Evolutionary conservation across 495 filamentous ascomycete species (phyloP), one percentile per base, ranked within the genome.

Genomic region (Trichoderma erinaceum): DNA sequence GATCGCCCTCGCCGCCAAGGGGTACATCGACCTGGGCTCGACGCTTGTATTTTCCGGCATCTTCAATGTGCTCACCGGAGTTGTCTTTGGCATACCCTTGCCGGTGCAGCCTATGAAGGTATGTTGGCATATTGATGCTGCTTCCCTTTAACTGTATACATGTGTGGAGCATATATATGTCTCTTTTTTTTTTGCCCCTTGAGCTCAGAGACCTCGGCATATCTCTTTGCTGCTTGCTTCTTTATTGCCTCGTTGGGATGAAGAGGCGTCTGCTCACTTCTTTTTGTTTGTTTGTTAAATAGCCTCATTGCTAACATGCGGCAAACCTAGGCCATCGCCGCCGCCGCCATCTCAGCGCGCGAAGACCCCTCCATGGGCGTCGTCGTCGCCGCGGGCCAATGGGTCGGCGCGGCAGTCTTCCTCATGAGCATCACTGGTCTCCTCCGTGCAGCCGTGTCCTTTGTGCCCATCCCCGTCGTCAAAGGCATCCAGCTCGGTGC

Each of bases 401-500:
- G 92, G 52, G 91, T 95, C 27, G 85, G 86, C 7, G 78, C 78
- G 15, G 83, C 89, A 66, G 85, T 98, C 38, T 82, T 93, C 46
- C 48, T 96, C 16, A 86, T 96, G 71, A 92, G 89, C 71, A 68
- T 89, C 4, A 96, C 92, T 0, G 89, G 93, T 15, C 77, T 93
- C 12, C 78, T 97, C 10, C 80, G 78, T 63, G 89, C 87, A 83
- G 87, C 90, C 67, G 84, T 87, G 10, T 74, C 80, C n/a, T 80
- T 85, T 10, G 89, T 96, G 29, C 94, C 94, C 1, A 84, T 91
- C 21, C 91, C 92, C 4, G 87, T 98, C 4, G 86, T 98, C 67
- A 96, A 95, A 74, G 94, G 94, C 13, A 97, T 98, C 72, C 94
- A 98, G 77, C 86, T 97, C 63, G 94, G 93, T 29, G 93, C 94